phyloP scores from a whole-genome alignment of 164 flowering plant species.

The Nelumbo lutea region DNA sequence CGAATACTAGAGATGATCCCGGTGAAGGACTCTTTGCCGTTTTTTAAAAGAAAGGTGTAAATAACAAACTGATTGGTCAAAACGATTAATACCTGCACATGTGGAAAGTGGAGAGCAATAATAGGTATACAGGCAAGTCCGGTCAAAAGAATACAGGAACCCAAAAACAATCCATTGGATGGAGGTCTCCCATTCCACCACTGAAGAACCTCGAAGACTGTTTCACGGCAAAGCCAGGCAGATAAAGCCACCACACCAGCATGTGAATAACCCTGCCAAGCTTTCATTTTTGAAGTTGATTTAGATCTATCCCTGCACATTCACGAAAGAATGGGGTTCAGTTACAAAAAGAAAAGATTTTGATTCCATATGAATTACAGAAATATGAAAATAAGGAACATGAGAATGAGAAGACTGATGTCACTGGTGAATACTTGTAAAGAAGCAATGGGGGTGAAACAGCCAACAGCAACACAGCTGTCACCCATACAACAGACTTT shows the following conservation, averaged over 20 bases:
- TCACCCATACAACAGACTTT: constrained; percentile 74
- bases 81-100: constrained; percentile 65
- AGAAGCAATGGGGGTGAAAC: constrained; percentile 95
- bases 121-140: constrained; percentile 93
- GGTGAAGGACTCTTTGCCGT: too few relatives aligned
- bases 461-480: constrained; percentile 80
- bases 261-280: constrained; percentile 94
- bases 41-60: too few relatives aligned
- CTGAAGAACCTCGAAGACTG: constrained; percentile 92
- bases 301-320: constrained; percentile 71
- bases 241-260: constrained; percentile 77
- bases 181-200: constrained; percentile 98
- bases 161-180: constrained; percentile 85
- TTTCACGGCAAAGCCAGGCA: constrained; percentile 90
- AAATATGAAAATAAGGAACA: not conserved
- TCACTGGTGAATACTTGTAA: constrained; percentile 60
- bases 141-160: constrained; percentile 64
- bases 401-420: not conserved
- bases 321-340: not conserved
- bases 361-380: not conserved
- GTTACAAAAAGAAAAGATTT: not conserved
- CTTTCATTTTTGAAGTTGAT: constrained; percentile 71
- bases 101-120: constrained; percentile 86
- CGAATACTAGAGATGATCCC: too few relatives aligned
- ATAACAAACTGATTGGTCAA: too few relatives aligned